Evolutionary conservation across 2,329 filamentous ascomycete species (phyloP).

Genomic region (Hypoxylon sp.): DNA sequence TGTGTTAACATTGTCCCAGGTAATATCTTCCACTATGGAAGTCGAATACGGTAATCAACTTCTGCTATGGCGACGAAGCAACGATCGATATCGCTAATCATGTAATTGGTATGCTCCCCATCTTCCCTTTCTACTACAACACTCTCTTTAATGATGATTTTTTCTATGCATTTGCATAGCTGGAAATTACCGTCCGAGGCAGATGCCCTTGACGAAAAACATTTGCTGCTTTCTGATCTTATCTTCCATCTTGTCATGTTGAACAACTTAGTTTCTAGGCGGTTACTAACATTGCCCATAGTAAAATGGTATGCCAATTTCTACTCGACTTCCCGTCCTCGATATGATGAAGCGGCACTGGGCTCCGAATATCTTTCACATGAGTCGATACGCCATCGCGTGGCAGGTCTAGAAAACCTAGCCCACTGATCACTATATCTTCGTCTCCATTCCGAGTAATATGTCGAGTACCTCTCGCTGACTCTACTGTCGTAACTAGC

Average conservation of each 20-base stretch:
- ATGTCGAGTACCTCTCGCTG: too few species aligned
- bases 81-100: too few species aligned
- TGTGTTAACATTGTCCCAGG: conserved; percentile 38
- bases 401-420: conserved; percentile 99
- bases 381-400: conserved; percentile 91
- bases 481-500: conserved; percentile 15
- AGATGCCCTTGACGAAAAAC: conserved; percentile 76
- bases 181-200: conserved; percentile 97
- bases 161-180: conserved; percentile 75
- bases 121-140: conserved; percentile 1
- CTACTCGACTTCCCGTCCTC: conserved; percentile 38
- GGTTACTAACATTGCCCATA: conserved; percentile 16
- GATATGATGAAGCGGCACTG: conserved; percentile 93
- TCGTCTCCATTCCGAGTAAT: too few species aligned
- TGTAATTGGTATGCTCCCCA: conserved; percentile 46
- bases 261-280: conserved; percentile 24
- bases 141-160: conserved; percentile 66
- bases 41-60: too few species aligned
- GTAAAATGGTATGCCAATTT: conserved; percentile 44
- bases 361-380: conserved; percentile 77
- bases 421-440: conserved; percentile 77
- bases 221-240: conserved; percentile 84
- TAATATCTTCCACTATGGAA: background rate
- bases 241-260: conserved; percentile 38
- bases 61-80: too few species aligned